Conservation (phyloP, 345 rosid genomes). For the Viola odorata region DNA sequence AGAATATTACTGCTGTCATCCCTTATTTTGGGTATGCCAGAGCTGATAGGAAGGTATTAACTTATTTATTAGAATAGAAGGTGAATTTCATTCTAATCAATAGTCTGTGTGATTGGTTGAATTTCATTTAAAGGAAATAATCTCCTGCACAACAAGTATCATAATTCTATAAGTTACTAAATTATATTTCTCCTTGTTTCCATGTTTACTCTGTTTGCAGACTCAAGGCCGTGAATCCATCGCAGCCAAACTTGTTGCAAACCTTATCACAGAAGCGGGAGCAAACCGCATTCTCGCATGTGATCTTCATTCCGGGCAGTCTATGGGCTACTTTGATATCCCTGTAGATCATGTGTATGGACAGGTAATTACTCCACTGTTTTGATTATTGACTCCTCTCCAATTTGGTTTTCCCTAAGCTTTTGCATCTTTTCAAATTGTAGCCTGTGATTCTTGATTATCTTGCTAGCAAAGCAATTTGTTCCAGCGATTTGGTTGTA, state of each 20-base stretch:
- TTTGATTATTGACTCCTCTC: background rate
- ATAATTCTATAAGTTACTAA: background rate
- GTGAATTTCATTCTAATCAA: background rate
- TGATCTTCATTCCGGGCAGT: constrained; percentile 98
- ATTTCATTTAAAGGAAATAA: too few relatives aligned
- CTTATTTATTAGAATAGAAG: background rate
- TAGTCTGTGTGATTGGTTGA: background rate
- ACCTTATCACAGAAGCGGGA: constrained; percentile 88
- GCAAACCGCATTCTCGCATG: constrained; percentile 94
- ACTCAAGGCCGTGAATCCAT: constrained; percentile 95
- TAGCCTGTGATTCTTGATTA: constrained; percentile 93
- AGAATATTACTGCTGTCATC: constrained; percentile 85
- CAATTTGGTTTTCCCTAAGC: background rate
- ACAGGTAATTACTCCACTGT: constrained; percentile 41
- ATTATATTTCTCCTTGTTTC: background rate
- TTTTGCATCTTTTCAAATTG: background rate
- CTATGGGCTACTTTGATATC: constrained; percentile 96
- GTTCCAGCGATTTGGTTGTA: constrained; percentile 75
- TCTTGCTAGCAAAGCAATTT: constrained; percentile 81
- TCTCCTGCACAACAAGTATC: background rate
- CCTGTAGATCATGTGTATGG: constrained; percentile 95
- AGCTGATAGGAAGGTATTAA: constrained; percentile 84
- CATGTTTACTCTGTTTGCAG: constrained; percentile 31
- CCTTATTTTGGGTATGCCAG: constrained; percentile 98
- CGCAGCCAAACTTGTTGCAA: constrained; percentile 94